Base-by-base conservation (phyloP, 1,284 basidiomycete species). In the Vanrija sp. region DNA sequence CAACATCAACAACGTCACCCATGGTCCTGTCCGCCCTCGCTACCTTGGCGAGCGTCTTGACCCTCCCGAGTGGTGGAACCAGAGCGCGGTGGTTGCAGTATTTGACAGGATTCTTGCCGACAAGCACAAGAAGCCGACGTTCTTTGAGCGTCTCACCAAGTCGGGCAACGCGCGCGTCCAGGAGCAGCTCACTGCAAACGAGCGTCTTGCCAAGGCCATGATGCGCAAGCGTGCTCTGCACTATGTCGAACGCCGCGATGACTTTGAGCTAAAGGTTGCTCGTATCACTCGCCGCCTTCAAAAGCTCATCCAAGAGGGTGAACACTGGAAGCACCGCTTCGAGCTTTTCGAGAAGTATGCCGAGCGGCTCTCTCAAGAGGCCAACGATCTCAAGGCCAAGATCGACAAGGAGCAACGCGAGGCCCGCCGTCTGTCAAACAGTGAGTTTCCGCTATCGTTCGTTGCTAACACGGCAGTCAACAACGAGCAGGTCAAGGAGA, bases 1-100 rank as follows among this genome's bases (percentile, higher is more conserved):
- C 6, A 76, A 78, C 16, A 70, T 79, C 57, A 70, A 71, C 49
- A 47, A 62, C 23, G 59, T 76, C 42, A 55, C 56, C 20, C 59
- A 66, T 31, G 62, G 61, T 5, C 52, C 53, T 6, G 52, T 58
- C 19, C 52, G 63, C 18, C 47, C 71, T 55, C 51, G 54, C 43
- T 73, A 64, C 60, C 63, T 74, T 8, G 72, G 65, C 4, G 71
- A 71, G 45, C 82, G 88, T 46, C 90, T 91, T 78, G 79, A 85
- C 43, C 87, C 87, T 12, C 93, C 92, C 0, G 83, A 85, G 56
- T 96, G 92, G 92, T 96, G 91, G 91, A 85, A 91, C 68, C 89
- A 88, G 41, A 87, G 85, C 12, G 83, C 85, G 20, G 87, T 94
- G 65, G 86, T 96, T 49, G 84, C 88, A 59, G 91, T 89, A 7